Evolutionary conservation across 805 yeast genomes (phyloP), one percentile per base, ranked within the genome.

Genomic region (Debaryomyces tyrocola): DNA sequence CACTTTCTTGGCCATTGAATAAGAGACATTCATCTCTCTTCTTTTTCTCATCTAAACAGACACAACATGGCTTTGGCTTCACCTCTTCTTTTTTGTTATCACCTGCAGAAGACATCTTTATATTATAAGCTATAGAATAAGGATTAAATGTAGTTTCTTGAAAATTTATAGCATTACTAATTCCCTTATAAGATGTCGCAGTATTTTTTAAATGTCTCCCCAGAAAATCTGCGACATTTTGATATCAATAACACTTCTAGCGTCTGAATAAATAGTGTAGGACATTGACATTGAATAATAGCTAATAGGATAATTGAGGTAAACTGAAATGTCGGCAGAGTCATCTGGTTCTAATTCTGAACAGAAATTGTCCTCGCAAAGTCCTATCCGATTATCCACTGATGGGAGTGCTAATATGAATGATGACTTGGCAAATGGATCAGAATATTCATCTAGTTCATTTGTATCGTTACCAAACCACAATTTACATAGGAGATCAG

Each of bases 41-140:
- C 50, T 85, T 78, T 69, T 90, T 90, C 60, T 90, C 90, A 29
- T 86, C 87, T 56, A 84, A 79, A 67, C 98, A 94, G 18, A 92
- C 98, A 62, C 98, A 92, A 69, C 99, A 92, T 48, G 99, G 97
- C 70, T 91, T 92, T 53, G 96, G 96, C 62, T 89, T 85, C 33
- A 68, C 33, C 43, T 59, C 58, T 45, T 62, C 48, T 11, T 46
- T 49, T 37, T 37, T 44, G 33, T 46, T 40, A 36, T 46, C 47
- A 36, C 41, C 38, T 29, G 42, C 44, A 40, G 41, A 27, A 17
- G 50, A 37, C 47, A 47, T 47, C 34, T 20, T 33, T 37, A 20
- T 14, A 24, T 7, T 24, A 24, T 9, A 24, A 20, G 1, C 24
- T 8, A 2, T 15, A n/a, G 10, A n/a, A 14, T n/a, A 9, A 43